phyloP scores from a whole-genome alignment of 768 basidiomycete species.

The Termitomyces sp. region DNA sequence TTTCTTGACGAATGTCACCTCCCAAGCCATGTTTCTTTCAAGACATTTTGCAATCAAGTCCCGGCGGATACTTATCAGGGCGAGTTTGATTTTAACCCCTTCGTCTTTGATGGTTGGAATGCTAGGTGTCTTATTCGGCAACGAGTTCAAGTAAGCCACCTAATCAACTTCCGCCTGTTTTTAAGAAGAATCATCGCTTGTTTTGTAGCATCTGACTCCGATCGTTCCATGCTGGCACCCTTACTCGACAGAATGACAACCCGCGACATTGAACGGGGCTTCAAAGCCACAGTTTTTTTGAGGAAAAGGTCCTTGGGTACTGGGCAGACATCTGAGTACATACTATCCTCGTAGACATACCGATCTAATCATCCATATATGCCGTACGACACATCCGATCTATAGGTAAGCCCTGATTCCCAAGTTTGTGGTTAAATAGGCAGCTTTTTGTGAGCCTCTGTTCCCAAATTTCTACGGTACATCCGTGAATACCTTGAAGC shows the following conservation, averaged over 20 bases:
- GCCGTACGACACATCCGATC: too few species aligned
- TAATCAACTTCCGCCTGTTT: neutral
- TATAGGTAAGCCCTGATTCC: constrained; percentile 13
- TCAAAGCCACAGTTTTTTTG: constrained; percentile 21
- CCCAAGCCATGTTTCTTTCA: neutral
- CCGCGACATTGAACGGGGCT: constrained; percentile 15
- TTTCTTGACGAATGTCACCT: constrained; percentile 8
- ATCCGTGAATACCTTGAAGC: neutral
- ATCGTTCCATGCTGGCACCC: constrained; percentile 21
- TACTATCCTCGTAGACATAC: too few species aligned
- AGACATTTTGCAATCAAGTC: neutral
- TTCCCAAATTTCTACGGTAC: neutral
- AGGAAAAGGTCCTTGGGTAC: too few species aligned
- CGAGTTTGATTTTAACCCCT: constrained; percentile 23
- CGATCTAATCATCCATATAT: too few species aligned
- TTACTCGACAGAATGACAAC: constrained; percentile 25
- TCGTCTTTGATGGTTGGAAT: constrained; percentile 10
- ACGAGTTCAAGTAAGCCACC: neutral
- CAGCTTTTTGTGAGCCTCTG: constrained; percentile 13
- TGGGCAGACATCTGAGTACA: too few species aligned
- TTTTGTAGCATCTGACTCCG: constrained; percentile 13
- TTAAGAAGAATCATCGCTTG: neutral
- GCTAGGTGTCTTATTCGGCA: neutral
- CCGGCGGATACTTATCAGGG: constrained; percentile 18
- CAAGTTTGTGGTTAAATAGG: constrained; percentile 15